phyloP scores from a whole-genome alignment of 2,329 filamentous ascomycete genomes.

The Exserohilum turcica region DNA sequence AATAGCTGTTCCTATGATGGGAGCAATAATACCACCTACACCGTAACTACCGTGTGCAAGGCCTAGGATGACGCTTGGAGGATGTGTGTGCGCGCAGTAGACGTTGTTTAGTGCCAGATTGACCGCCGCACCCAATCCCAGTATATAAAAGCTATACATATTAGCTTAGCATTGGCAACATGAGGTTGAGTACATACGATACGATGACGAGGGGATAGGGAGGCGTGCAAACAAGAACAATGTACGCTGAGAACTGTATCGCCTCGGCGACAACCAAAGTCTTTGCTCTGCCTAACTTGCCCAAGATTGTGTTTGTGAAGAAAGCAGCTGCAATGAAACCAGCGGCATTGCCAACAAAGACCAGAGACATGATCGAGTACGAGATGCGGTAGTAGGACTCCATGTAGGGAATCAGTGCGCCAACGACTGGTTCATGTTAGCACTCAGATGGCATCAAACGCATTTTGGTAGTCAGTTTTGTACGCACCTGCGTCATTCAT shows the following conservation, averaged over 20 bases:
- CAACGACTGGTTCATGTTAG: constrained; percentile 57
- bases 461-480: not conserved
- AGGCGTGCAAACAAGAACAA: constrained; percentile 68
- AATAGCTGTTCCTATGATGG: constrained; percentile 75
- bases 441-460: not conserved
- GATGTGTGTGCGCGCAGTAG: constrained; percentile 60
- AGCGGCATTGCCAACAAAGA: constrained; percentile 77
- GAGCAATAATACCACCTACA: constrained; percentile 61
- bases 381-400: constrained; percentile 75
- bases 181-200: constrained; percentile 36
- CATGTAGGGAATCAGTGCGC: constrained; percentile 81
- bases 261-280: constrained; percentile 64
- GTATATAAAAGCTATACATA: constrained; percentile 64
- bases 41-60: constrained; percentile 68
- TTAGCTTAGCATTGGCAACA: constrained; percentile 13
- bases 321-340: constrained; percentile 78
- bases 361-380: constrained; percentile 78
- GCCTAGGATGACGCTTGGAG: constrained; percentile 61
- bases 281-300: constrained; percentile 67
- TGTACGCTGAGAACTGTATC: constrained; percentile 65
- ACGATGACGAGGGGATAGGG: constrained; percentile 72
- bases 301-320: constrained; percentile 67
- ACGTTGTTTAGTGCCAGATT: constrained; percentile 62
- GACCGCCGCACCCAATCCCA: constrained; percentile 60
- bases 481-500: constrained; percentile 68